Base-by-base conservation (phyloP, 352 stramenopile genomes). In the Pythium oligandrum region DNA sequence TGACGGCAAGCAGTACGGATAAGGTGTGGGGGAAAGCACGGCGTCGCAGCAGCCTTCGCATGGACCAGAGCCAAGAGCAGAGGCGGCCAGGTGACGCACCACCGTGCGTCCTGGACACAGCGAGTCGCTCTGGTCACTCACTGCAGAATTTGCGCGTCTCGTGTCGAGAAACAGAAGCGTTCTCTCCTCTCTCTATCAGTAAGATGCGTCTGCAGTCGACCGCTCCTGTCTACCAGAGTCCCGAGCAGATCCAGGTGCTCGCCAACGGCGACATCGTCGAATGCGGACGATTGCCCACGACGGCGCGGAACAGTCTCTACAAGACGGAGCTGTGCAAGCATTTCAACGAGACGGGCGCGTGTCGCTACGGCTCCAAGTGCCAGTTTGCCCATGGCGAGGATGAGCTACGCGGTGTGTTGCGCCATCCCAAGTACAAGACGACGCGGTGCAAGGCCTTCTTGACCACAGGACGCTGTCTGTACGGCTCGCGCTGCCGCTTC, bases 321-420 rank as follows among this genome's bases (percentile, higher is more conserved):
- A 96, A 96, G 76, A 96, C 87, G 6, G 87, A 96, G 70, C 71
- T 96, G 4, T 96, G 87, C 71, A 93, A 93, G 60, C 88, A 93
- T 51, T 96, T 83, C 55, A 88, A 75, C 34, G 83, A 93, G 46
- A 93, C 82, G 8, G 84, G 85, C n/a, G 82, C 70, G 40, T 96
- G 87, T 42, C 81, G 86, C 47, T 96, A 96, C 61, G 86, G 78
- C 6, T 74, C 70, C 68, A 93, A 94, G 66, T 96, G 87, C 71
- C 87, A 95, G 63, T 96, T 96, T 59, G 87, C 87, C 4, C 87
- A 96, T 57, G 87, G 87, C 11, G 64, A 86, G 40, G 78, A 91
- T 0, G 87, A 96, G 55, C 72, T 96, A 7, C 79, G 87, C 38
- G 79, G 83, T 12, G 81, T 96, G 26, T 68, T 94, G 49, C 83